Evolutionary conservation across 2,329 filamentous ascomycete species (phyloP), one percentile per base, ranked within the genome.

Genomic region (Exutisphaerella laricina): DNA sequence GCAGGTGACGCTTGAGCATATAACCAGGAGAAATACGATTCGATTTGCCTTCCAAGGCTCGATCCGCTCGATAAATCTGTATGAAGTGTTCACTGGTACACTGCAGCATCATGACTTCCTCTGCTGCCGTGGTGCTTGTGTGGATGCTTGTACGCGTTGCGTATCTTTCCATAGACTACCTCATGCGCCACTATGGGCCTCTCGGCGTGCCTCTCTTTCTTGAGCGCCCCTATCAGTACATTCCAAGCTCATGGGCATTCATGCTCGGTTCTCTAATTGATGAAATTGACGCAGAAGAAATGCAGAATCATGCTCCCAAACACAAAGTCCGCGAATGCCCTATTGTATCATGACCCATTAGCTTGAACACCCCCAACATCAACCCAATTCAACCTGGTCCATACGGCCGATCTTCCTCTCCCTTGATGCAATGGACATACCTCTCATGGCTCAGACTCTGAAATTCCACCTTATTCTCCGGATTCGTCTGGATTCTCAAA

Each of bases 261-360:
- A 26, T 26, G 23, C 23, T 6, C 6, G 12, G 23, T 12, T 26
- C 33, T 5, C 73, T 75, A 98, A 77, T 98, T 98, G 74, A 98
- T 97, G 69, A 98, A 98, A 77, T 98, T 98, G 66, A 97, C 82
- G 70, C 89, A 96, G 76, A 98, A 98, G 72, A 97, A 95, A 73
- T 98, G 92, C 66, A 97, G 71, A 64, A 97, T 87, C 66, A 98
- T 67, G 67, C 89, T 96, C 65, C 90, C 92, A 58, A 96, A 87
- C 48, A 98, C 77, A 64, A 85, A 98, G 70, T 98, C 92, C 62
- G 92, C 89, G 67, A 98, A 98, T 28, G 92, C 90, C 66, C 88
- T 94, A 56, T 43, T 42, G 17, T 5, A 21, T 23, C 12, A 18
- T 9, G 3, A 13, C n/a, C n/a, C n/a, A 18, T 9, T 18, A 4